phyloP scores from a whole-genome alignment of 352 stramenopile species.

The Phytophthora agathidicida region DNA sequence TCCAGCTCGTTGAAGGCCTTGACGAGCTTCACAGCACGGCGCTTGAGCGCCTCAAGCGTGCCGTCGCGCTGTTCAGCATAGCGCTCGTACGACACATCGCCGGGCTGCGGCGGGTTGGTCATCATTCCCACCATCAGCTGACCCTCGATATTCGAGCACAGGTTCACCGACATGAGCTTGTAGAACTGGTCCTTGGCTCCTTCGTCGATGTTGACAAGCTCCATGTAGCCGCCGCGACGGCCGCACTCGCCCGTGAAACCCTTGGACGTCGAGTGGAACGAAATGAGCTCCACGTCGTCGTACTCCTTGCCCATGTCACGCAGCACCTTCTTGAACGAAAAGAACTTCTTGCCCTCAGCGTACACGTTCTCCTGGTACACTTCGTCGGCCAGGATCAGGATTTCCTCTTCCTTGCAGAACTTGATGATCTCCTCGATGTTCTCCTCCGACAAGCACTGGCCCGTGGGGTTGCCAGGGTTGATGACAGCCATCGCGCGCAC shows the following conservation, averaged over 20 bases:
- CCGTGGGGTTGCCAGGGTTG: conserved; percentile 99
- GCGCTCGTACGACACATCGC: conserved; percentile 89
- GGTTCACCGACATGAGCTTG: conserved; percentile 97
- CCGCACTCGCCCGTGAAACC: conserved; percentile 99
- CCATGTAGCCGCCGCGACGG: conserved; percentile 96
- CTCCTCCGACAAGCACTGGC: conserved; percentile 82
- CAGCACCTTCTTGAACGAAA: conserved; percentile 95
- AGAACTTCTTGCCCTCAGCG: conserved; percentile 90
- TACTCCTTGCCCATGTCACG: conserved; percentile 86
- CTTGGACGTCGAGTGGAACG: conserved; percentile 99
- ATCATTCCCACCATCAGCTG: conserved; percentile 99
- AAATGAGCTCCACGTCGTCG: conserved; percentile 96
- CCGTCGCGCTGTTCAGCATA: conserved; percentile 92
- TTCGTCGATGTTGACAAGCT: conserved; percentile 94
- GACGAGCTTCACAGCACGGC: conserved; percentile 93
- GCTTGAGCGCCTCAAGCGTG: conserved; percentile 95
- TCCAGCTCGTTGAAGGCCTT: conserved; percentile 95
- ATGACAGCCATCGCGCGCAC: conserved; percentile 98
- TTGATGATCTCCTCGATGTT: conserved; percentile 96
- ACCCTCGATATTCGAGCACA: conserved; percentile 97
- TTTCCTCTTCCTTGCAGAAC: conserved; percentile 94
- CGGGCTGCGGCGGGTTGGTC: conserved; percentile 94
- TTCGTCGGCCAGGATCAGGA: conserved; percentile 98
- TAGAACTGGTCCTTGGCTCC: conserved; percentile 97
- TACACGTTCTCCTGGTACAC: conserved; percentile 99